Evolutionary conservation across 2,329 filamentous ascomycete species (phyloP).

Genomic region (Cercospora citrullina): DNA sequence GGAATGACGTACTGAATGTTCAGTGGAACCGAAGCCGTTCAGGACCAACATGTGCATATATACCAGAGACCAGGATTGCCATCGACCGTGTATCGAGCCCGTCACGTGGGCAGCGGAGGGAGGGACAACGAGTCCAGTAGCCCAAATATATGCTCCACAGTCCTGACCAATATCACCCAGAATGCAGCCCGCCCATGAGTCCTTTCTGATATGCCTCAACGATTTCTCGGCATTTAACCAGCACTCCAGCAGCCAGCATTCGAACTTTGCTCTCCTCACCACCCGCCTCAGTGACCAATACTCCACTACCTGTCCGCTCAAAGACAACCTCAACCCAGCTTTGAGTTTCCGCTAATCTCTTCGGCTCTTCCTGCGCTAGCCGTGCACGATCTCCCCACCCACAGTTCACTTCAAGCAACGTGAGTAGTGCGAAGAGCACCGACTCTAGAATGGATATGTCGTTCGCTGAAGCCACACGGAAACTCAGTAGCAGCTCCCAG

Average conservation of each 20-base stretch:
- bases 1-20: background rate
- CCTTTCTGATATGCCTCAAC: slow-evolving; percentile 78
- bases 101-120: background rate
- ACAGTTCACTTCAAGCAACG: slow-evolving; percentile 77
- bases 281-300: slow-evolving; percentile 57
- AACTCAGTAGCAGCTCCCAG: slow-evolving; percentile 74
- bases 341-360: slow-evolving; percentile 78
- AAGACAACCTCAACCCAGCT: slow-evolving; percentile 84
- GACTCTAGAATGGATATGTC: slow-evolving; percentile 66
- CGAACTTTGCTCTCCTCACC: slow-evolving; percentile 77
- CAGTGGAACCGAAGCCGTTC: background rate
- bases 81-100: background rate
- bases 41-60: background rate
- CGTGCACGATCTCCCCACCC: slow-evolving; percentile 58
- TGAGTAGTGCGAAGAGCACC: slow-evolving; percentile 75
- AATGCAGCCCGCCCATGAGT: slow-evolving; percentile 51
- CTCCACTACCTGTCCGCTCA: slow-evolving; percentile 45
- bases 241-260: slow-evolving; percentile 72
- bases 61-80: background rate
- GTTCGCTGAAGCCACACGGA: slow-evolving; percentile 55
- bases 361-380: slow-evolving; percentile 72
- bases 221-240: slow-evolving; percentile 77
- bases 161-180: background rate
- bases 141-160: background rate
- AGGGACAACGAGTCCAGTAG: background rate